A percentile compares a stretch with the other conserved stretches of the same genome.
phyloP scores from a whole-genome alignment of 2,329 filamentous ascomycete genomes.

The Fusarium sp. region DNA sequence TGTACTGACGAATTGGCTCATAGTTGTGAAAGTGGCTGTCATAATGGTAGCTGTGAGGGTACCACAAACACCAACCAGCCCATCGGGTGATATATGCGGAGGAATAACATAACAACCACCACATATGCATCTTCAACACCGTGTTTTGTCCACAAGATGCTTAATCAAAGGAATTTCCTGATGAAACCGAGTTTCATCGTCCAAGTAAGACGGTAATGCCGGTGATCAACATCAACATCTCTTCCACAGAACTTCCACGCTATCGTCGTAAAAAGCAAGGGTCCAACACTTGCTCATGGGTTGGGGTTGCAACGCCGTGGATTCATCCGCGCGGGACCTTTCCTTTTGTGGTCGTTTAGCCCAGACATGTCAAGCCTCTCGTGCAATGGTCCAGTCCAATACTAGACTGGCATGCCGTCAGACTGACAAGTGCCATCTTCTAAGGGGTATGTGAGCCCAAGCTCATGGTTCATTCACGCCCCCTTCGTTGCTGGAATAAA shows the following conservation, averaged over 20 bases:
- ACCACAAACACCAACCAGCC: neutral
- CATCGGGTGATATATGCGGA: neutral
- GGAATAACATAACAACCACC: neutral
- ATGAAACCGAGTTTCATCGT: conserved; percentile 14
- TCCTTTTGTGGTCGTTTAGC: neutral
- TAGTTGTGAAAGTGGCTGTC: neutral
- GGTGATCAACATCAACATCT: conserved; percentile 1
- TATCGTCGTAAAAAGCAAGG: neutral
- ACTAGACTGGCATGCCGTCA: conserved; percentile 17
- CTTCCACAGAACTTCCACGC: neutral
- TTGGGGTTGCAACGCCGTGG: conserved; percentile 41
- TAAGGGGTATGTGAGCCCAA: conserved; percentile 20
- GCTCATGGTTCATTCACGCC: conserved; percentile 19
- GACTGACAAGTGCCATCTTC: conserved; percentile 32
- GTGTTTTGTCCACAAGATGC: neutral
- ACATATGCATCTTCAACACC: neutral
- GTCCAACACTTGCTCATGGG: conserved; percentile 31
- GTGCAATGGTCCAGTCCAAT: neutral
- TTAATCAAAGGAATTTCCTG: neutral
- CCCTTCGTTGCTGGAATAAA: conserved; percentile 23
- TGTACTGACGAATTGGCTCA: neutral
- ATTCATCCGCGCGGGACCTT: conserved; percentile 14
- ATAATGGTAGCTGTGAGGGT: neutral
- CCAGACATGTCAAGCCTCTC: conserved; percentile 1
- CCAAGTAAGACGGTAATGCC: conserved; percentile 22